Base-by-base conservation (phyloP, 73 alveolate species). In the Paramecium sexaurelia region DNA sequence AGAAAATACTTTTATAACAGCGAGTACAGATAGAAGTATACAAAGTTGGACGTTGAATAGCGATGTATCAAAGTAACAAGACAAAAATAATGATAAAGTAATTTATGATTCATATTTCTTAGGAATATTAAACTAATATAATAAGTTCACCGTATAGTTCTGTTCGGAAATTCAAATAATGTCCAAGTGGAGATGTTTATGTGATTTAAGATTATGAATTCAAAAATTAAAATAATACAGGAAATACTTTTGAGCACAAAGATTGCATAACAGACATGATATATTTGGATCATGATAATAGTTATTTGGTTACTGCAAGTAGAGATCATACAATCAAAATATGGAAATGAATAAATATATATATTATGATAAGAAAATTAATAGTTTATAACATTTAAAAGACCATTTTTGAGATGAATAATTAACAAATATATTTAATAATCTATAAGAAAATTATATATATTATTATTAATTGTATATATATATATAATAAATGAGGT, bases 181-280 rank as follows among this genome's bases (percentile, higher is more conserved):
- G 90, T 45, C 43, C 43, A 24, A 41, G 75, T 78, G 90, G 89
- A 19, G 89, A 75, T 75, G 89, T 75, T 40, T 78, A 78, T 43
- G 43, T 43, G 55, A 78, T 78, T 2, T 43, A 78, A 8, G 90
- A 78, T 40, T 78, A 19, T 43, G 90, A 78, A 45, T 39, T 36
- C 29, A 78, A 78, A 24, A 78, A 32, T 24, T 20, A 71, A 71
- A 71, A 17, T 13, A 36, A 22, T 20, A 13, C 45, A 20, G 71
- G 36, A 7, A 17, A 45, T 37, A 13, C 26, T 7, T 36, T 26
- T 39, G 90, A 78, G 32, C 75, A 40, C 29, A 78, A 78, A 24
- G 75, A 78, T 22, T 78, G 75, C 75, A 43, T 78, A 1, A 78
- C 90, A 37, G 90, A 78, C 20, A 78, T 78, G 90, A 33, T 24